phyloP scores from a whole-genome alignment of 225 moss, liverwort and hornwort genomes.

The Marchantia paleacea region DNA sequence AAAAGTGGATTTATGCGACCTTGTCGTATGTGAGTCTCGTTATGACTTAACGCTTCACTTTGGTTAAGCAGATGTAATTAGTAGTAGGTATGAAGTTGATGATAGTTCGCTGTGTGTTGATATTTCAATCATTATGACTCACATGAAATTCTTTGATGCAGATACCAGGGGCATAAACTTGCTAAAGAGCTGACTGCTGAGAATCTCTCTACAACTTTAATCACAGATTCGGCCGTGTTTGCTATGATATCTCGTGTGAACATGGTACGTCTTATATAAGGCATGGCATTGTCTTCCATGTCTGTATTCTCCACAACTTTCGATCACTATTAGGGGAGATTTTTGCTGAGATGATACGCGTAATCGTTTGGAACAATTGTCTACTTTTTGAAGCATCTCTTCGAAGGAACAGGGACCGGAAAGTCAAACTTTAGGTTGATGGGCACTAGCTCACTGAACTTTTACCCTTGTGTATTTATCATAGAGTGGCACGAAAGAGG shows the following conservation, averaged over 20 bases:
- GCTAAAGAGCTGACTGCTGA: constrained; percentile 87
- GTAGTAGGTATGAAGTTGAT: neutral
- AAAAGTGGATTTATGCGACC: too few species aligned
- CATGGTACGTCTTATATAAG: constrained; percentile 56
- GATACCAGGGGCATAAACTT: constrained; percentile 86
- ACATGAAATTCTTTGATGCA: constrained; percentile 19
- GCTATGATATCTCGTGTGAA: constrained; percentile 99
- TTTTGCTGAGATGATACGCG: neutral
- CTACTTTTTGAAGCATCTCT: neutral
- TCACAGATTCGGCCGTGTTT: constrained; percentile 96
- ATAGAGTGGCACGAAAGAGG: neutral
- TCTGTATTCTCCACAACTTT: neutral
- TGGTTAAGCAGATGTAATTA: neutral
- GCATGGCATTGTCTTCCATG: neutral
- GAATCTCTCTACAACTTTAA: constrained; percentile 87
- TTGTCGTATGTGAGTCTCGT: too few species aligned
- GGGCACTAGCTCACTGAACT: neutral
- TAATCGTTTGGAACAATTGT: neutral
- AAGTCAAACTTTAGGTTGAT: neutral
- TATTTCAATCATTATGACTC: neutral
- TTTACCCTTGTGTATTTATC: neutral
- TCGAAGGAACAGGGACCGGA: neutral
- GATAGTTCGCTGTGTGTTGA: neutral
- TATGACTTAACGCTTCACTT: neutral
- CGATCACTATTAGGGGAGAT: neutral